Evolutionary conservation across 179 eudicot genomes (phyloP), one percentile per base, ranked within the genome.

Genomic region (Patellifolia procumbens): DNA sequence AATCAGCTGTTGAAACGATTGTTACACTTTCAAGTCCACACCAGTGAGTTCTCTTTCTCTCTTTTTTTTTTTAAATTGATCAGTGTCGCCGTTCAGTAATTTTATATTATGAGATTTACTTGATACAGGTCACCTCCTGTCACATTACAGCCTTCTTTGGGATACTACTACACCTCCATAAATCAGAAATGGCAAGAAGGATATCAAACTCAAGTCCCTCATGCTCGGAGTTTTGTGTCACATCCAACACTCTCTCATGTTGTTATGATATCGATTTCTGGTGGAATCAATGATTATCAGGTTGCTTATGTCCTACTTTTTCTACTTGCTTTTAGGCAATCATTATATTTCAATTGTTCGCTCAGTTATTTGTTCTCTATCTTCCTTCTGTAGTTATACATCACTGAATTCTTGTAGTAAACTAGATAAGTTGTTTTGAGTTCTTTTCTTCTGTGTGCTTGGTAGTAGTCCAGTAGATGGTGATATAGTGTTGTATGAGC

Each of bases 261-360:
- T 70, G 89, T 90, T 80, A 87, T 92, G 72, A 79, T 92, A 81
- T 91, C 99, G 59, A 88, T 93, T 62, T 89, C 99, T 76, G 99
- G 98, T 45, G 99, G 98, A 78, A 84, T 86, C 75, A 84, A 91
- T 81, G 99, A 96, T 87, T 93, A 89, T 84, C 99, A 96, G 99
- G 98, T 92, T 87, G 20, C 68, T 59, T 34, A 4, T 62, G 31
- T 72, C 73, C 39, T 61, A 17, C 2, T 67, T 68, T 39, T 48
- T 2, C 39, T 46, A 8, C 60, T 49, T 68, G n/a, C 55, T 7
- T 68, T 68, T 26, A 61, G 56, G 45, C 1, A 28, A 28, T 46
- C 32, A 13, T 45, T 51, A 28, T 39, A 56, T 31, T 58, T 70
- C 34, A 32, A 9, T 60, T 60, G 63, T 45, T 69, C 46, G 32